Evolutionary conservation across 73 alveolate genomes (phyloP).

Genomic region (Strombidium stylifer): DNA sequence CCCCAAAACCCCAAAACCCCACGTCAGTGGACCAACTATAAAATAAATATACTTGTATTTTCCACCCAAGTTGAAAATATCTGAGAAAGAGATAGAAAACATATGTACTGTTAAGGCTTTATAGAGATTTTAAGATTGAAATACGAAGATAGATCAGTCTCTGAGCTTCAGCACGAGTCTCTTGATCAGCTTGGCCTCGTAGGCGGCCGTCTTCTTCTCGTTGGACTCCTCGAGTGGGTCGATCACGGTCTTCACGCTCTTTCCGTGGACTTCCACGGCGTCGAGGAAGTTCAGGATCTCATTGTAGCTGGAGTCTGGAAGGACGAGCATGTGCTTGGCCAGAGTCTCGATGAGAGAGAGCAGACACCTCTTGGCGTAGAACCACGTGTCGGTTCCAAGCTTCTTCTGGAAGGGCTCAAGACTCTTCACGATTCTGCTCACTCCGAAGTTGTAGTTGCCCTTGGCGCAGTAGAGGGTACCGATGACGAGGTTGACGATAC

Average conservation of each 20-base stretch:
- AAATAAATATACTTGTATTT: background rate
- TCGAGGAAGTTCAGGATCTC: constrained; percentile 97
- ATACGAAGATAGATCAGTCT: too few species aligned
- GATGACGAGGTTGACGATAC: constrained; percentile 97
- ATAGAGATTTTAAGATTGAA: too few species aligned
- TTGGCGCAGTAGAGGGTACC: constrained; percentile 95
- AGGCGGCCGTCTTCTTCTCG: constrained; percentile 91
- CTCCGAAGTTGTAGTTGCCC: constrained; percentile 98
- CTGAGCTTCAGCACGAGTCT: constrained; percentile 90
- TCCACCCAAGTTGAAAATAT: too few species aligned
- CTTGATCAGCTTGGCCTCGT: constrained; percentile 96
- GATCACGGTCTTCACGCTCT: constrained; percentile 87
- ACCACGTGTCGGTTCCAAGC: constrained; percentile 88
- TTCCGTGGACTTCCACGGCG: constrained; percentile 97
- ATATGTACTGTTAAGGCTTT: too few species aligned
- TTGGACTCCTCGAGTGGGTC: constrained; percentile 79
- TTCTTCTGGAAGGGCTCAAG: constrained; percentile 93
- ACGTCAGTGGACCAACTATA: background rate
- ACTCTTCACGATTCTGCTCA: constrained; percentile 95
- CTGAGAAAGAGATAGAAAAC: too few species aligned
- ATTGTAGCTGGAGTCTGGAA: constrained; percentile 83
- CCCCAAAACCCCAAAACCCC: too few species aligned
- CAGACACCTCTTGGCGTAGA: constrained; percentile 98
- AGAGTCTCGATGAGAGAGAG: constrained; percentile 94
- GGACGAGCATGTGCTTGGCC: constrained; percentile 97